Conservation (phyloP, 2,329 filamentous ascomycete genomes). For the Colletotrichum sojae region DNA sequence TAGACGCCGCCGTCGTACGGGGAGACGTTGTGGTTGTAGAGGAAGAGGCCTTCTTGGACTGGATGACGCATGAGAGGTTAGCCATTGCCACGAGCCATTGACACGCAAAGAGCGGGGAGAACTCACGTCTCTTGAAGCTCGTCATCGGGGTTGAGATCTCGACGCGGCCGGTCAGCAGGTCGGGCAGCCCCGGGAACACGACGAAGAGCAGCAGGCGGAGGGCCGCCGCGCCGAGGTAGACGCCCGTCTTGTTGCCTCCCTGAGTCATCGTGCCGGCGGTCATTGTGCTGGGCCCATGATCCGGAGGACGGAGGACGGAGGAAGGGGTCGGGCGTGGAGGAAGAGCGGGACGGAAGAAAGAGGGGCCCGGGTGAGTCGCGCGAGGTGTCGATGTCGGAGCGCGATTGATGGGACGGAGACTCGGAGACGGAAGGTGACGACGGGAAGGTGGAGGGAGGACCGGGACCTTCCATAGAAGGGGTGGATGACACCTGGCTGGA, state of each 20-base stretch:
- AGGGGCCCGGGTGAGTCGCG: constrained; percentile 6
- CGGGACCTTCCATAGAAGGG: constrained; percentile 11
- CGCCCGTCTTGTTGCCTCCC: constrained; percentile 58
- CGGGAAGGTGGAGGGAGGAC: constrained; percentile 8
- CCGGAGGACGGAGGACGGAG: constrained; percentile 24
- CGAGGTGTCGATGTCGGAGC: constrained; percentile 18
- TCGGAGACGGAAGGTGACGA: constrained; percentile 13
- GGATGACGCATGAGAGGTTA: constrained; percentile 8
- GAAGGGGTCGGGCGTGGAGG: neutral
- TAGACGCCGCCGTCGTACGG: constrained; percentile 95
- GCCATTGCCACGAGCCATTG: constrained; percentile 12
- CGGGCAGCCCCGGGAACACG: constrained; percentile 85
- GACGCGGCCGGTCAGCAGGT: constrained; percentile 89
- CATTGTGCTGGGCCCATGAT: constrained; percentile 41
- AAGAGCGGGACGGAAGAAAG: neutral
- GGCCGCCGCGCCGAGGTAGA: constrained; percentile 83
- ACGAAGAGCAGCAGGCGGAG: constrained; percentile 85
- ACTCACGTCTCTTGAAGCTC: constrained; percentile 95
- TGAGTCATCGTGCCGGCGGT: constrained; percentile 52
- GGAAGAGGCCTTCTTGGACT: constrained; percentile 97
- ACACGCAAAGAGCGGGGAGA: neutral
- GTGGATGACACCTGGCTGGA: constrained; percentile 46
- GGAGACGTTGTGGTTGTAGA: constrained; percentile 96
- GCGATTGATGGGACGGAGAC: constrained; percentile 12
- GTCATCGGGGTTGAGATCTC: constrained; percentile 98